Base-by-base conservation (phyloP, 164 flowering plant genomes). In the Tetrastigma voinierianum region DNA sequence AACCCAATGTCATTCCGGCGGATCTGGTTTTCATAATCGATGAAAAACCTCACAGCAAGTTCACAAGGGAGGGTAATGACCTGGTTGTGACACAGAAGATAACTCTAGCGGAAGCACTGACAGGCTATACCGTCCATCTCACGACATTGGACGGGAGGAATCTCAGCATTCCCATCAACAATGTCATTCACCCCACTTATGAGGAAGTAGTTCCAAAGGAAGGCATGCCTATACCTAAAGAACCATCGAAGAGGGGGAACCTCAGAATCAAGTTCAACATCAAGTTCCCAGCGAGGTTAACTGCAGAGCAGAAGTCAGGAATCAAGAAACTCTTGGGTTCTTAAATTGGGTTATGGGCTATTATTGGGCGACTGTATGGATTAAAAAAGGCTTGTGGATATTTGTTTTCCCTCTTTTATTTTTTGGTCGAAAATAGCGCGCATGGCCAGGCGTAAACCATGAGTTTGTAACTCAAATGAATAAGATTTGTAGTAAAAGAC, bases 201-300 rank as follows among this genome's bases (percentile, higher is more conserved):
- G 94, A 87, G 67, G 90, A 90, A 74, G 70, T 85, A n/a, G 87
- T 86, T 0, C 89, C 88, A 1, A 74, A 71, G 47, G 94, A 90
- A 72, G 96, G 96, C 4, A 90, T 90, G 96, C 96, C 96, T 0
- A 63, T 87, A 2, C 88, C 94, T 0, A 90, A 90, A 73, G 92
- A 90, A 9, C 92, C 94, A 0, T 70, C 85, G 14, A 88, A 64
- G 70, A 81, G 61, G 61, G 96, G 96, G 0, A 87, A 87, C 72
- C 64, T 90, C 67, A 83, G 89, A 63, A 87, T 90, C 76, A 90
- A 90, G 68, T 88, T 90, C 70, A 67, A 84, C 54, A 77, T 87
- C 74, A 83, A 82, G 62, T 90, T 84, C 51, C 81, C 81, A 2
- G 17, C 74, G 1, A 57, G 70, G 67, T 46, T 78, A 43, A 69